Percentiles rank a stretch among this genome's conserved stretches.
These are phyloP conservation scores for Alternaria solani DNA, from an alignment of 2,329 filamentous ascomycete species.

Conservation along the genomic window DNA sequence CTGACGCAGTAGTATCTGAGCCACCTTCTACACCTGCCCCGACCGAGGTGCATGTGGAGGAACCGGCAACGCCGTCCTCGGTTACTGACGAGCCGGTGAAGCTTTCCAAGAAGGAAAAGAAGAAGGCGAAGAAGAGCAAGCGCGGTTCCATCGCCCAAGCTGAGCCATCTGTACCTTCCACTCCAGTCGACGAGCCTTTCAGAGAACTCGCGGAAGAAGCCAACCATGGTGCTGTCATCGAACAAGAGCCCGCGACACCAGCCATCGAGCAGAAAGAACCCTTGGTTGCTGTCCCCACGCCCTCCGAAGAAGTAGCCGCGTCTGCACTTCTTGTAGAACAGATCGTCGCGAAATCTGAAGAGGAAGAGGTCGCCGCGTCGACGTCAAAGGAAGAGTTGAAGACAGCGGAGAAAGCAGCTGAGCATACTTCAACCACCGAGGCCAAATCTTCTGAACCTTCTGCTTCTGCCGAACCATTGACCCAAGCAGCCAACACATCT, in stretches of 20 bases:
- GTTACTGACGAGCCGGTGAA: slow-evolving; percentile 8
- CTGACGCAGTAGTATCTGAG: not conserved
- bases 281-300: not conserved
- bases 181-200: slow-evolving; percentile 8
- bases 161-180: slow-evolving; percentile 13
- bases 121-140: slow-evolving; percentile 22
- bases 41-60: not conserved
- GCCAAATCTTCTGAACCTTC: slow-evolving; percentile 4
- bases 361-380: slow-evolving; percentile 17
- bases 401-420: slow-evolving; percentile 33
- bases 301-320: not conserved
- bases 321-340: not conserved
- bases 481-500: not conserved
- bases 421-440: slow-evolving; percentile 19
- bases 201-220: slow-evolving; percentile 8
- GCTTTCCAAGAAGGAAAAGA: slow-evolving; percentile 30
- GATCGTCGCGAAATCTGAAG: not conserved
- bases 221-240: not conserved
- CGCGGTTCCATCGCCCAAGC: slow-evolving; percentile 20
- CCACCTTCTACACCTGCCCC: not conserved
- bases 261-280: not conserved
- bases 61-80: not conserved
- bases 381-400: slow-evolving; percentile 35
- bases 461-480: not conserved
- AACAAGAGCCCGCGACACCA: not conserved